These are phyloP conservation scores for Xanthoceras sorbifolium DNA, from an alignment of 345 rosid species.

Conservation along the genomic window DNA sequence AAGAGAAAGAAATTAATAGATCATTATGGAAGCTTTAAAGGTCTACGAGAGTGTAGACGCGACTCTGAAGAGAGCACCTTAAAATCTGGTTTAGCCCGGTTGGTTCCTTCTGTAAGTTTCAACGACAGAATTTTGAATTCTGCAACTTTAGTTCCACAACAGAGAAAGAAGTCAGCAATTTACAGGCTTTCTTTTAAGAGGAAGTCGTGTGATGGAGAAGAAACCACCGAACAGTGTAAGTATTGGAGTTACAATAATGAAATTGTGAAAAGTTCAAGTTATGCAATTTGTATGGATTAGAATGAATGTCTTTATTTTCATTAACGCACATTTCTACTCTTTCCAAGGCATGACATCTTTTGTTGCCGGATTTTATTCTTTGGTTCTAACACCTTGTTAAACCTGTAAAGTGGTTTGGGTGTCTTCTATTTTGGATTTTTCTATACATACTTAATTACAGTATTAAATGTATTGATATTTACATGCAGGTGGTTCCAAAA, in stretches of 20 bases:
- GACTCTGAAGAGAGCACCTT: constrained; percentile 33
- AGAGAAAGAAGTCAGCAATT: constrained; percentile 51
- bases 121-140: constrained; percentile 34
- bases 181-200: constrained; percentile 64
- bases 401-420: background rate
- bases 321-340: background rate
- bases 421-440: background rate
- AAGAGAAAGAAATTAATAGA: constrained; percentile 41
- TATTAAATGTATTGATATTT: background rate
- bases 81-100: constrained; percentile 35
- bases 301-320: background rate
- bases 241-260: constrained; percentile 3
- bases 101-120: constrained; percentile 51
- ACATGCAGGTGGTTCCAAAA: constrained; percentile 59
- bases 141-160: constrained; percentile 23
- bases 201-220: constrained; percentile 70
- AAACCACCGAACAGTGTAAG: constrained; percentile 52
- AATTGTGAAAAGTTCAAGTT: background rate
- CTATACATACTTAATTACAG: background rate
- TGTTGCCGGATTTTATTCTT: background rate
- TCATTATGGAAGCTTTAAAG: constrained; percentile 44
- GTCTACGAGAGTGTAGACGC: constrained; percentile 33
- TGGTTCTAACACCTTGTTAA: constrained; percentile 5
- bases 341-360: background rate
- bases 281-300: background rate